These are phyloP conservation scores for Podosphaera aphanis DNA, from an alignment of 2,329 filamentous ascomycete species.

Conservation along the genomic window DNA sequence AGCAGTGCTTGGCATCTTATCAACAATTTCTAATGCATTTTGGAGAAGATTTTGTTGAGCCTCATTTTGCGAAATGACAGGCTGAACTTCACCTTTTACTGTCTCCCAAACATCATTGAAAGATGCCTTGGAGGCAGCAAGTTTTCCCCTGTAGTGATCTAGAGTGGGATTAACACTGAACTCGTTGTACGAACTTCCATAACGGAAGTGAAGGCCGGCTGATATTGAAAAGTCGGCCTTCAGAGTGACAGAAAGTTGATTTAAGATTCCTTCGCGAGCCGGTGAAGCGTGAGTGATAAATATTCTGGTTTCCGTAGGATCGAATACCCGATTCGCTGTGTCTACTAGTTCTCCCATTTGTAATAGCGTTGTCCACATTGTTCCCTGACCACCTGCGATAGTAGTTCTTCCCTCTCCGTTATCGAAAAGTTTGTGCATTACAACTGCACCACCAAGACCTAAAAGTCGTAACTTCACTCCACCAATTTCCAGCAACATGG, in stretches of 20 bases:
- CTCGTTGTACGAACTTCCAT: constrained; percentile 98
- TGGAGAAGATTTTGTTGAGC: constrained; percentile 80
- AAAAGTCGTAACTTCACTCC: constrained; percentile 89
- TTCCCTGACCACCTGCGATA: constrained; percentile 91
- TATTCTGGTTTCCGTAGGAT: constrained; percentile 87
- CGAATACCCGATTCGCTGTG: constrained; percentile 93
- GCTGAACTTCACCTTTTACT: constrained; percentile 85
- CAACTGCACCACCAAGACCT: constrained; percentile 81
- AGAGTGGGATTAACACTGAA: constrained; percentile 97
- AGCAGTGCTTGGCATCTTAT: constrained; percentile 90
- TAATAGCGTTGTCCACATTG: constrained; percentile 96
- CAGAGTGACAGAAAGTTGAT: constrained; percentile 88
- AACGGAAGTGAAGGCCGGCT: constrained; percentile 90
- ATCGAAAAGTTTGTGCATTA: constrained; percentile 99
- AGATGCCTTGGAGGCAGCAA: constrained; percentile 90
- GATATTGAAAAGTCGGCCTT: constrained; percentile 98
- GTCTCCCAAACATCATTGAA: constrained; percentile 99
- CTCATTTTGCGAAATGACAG: constrained; percentile 80
- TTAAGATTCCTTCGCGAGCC: constrained; percentile 83
- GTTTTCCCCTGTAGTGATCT: constrained; percentile 94
- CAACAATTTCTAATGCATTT: constrained; percentile 78
- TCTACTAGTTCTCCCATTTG: constrained; percentile 98
- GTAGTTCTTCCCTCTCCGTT: constrained; percentile 95
- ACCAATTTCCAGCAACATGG: constrained; percentile 78
- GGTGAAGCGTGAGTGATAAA: constrained; percentile 95